Conservation (phyloP, 306 rosid genomes). For the Oemleria cerasiformis region DNA sequence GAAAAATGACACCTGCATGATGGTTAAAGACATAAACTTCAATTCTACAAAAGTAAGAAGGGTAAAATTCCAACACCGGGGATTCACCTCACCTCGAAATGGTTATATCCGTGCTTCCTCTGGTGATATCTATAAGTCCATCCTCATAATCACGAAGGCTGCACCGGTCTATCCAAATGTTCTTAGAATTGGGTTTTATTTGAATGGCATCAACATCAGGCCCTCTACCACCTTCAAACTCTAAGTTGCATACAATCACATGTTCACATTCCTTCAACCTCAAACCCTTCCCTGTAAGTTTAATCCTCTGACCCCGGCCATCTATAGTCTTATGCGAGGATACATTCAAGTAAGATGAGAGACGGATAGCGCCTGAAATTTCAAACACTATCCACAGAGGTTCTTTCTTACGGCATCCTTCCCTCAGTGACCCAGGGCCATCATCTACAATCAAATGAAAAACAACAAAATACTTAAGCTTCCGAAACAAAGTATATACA, state of each 20-base stretch:
- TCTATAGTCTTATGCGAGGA: constrained; percentile 83
- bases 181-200: constrained; percentile 90
- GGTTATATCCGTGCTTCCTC: constrained; percentile 82
- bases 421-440: constrained; percentile 91
- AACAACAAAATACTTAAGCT: background rate
- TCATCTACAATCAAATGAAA: constrained; percentile 55
- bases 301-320: constrained; percentile 82
- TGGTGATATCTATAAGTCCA: constrained; percentile 82
- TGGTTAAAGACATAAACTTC: constrained; percentile 16
- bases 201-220: constrained; percentile 90
- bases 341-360: constrained; percentile 66
- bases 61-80: background rate
- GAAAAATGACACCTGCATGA: constrained; percentile 76
- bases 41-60: constrained; percentile 6
- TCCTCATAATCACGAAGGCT: constrained; percentile 79
- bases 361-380: constrained; percentile 69
- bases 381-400: constrained; percentile 94
- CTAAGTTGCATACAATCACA: constrained; percentile 88
- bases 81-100: constrained; percentile 63
- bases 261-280: constrained; percentile 90
- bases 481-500: background rate
- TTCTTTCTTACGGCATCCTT: constrained; percentile 70
- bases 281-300: constrained; percentile 76
- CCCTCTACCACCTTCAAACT: constrained; percentile 94
- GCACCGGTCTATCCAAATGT: constrained; percentile 96